Evolutionary conservation across 177 flowering plant species (phyloP), one percentile per base, ranked within the genome.

Genomic region (Telopea speciosissima): DNA sequence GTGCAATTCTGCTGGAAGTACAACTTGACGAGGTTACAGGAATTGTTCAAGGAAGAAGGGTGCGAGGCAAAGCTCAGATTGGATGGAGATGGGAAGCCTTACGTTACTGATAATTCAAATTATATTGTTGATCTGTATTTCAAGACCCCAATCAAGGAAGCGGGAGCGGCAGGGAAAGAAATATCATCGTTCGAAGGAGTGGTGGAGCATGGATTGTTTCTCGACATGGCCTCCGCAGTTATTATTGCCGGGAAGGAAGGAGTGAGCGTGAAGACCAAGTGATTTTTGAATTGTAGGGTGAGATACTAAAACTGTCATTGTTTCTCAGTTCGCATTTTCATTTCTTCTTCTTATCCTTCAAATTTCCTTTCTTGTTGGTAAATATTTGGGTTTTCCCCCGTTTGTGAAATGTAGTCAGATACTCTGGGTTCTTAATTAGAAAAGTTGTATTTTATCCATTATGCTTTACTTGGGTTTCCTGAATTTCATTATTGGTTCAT

Each of bases 121-220:
- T 95, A 95, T 66, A 91, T 95, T 69, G 92, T 95, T 67, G 99
- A 95, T 78, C 83, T 95, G 84, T 93, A 90, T 68, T 95, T 90
- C 77, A 75, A 85, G 83, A 88, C 84, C 17, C 97, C 98, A 8
- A 91, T 95, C 40, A 83, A 70, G 79, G 99, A 95, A 66, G 88
- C 87, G 0, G 72, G 58, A 0, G 86, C 89, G 0, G 99, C 99
- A 0, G 98, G 90, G 71, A 83, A 74, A 75, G 99, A 87, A 81
- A 95, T 95, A 68, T 81, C 88, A 1, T 70, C 77, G 0, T 77
- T 95, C 10, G 94, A 93, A 77, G 98, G 99, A 23, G 99, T 95
- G 9, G 99, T 95, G 83, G 99, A 95, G 66, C 99, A 95, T 81
- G 99, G 99, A 42, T 74, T 95, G 83, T 95, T 95, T 68, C 78